These are phyloP conservation scores for Aspergillus nomiae DNA, from an alignment of 2,329 filamentous ascomycete species.

Conservation along the genomic window DNA sequence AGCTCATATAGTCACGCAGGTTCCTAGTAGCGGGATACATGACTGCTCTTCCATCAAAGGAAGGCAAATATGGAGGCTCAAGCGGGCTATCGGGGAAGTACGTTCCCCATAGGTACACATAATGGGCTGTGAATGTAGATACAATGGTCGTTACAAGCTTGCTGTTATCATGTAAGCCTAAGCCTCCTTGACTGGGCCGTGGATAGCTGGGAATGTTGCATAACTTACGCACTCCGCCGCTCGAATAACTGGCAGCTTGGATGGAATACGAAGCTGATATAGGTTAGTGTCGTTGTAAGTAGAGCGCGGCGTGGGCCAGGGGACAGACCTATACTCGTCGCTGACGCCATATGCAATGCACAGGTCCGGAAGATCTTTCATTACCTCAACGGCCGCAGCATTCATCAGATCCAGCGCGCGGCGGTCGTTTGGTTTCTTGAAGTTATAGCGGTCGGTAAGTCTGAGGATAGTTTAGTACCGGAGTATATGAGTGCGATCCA, in stretches of 20 bases:
- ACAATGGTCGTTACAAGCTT: slow-evolving; percentile 91
- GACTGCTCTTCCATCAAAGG: slow-evolving; percentile 90
- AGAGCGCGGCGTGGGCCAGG: background rate
- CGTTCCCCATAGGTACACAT: slow-evolving; percentile 75
- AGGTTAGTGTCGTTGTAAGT: background rate
- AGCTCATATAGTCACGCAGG: slow-evolving; percentile 91
- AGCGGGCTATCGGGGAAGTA: slow-evolving; percentile 74
- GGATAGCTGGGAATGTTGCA: background rate
- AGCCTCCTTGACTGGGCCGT: background rate
- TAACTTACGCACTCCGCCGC: slow-evolving; percentile 69
- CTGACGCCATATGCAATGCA: slow-evolving; percentile 89
- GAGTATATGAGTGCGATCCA: background rate
- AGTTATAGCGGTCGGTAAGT: slow-evolving; percentile 78
- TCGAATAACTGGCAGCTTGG: slow-evolving; percentile 83
- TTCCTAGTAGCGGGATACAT: slow-evolving; percentile 82
- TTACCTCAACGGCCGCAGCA: slow-evolving; percentile 78
- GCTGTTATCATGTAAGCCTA: slow-evolving; percentile 47
- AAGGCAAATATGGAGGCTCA: slow-evolving; percentile 70
- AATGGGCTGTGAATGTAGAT: slow-evolving; percentile 91
- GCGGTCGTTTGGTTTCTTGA: slow-evolving; percentile 89
- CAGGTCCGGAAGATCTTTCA: slow-evolving; percentile 81
- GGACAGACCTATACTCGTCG: slow-evolving; percentile 72
- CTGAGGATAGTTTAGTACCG: slow-evolving; percentile 45
- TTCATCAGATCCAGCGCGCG: slow-evolving; percentile 94
- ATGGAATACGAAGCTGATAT: slow-evolving; percentile 80